Evolutionary conservation across 768 basidiomycete species (phyloP).

Genomic region (Boletus reticuloceps): DNA sequence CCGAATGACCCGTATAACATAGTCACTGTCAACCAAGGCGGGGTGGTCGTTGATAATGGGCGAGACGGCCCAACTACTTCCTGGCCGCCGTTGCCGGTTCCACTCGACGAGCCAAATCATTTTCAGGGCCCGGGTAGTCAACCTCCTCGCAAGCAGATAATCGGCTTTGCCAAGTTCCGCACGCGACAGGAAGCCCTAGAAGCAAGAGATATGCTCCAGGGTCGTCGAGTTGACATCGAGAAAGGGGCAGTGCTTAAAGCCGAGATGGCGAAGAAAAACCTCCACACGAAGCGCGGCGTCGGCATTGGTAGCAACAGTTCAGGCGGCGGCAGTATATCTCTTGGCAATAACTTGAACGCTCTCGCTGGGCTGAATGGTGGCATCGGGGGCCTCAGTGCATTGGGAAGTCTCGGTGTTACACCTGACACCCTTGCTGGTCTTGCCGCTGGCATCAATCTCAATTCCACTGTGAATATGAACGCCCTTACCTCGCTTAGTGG

Average conservation of each 20-base stretch:
- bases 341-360: slow-evolving; percentile 25
- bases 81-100: slow-evolving; percentile 49
- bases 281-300: slow-evolving; percentile 91
- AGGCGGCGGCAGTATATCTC: slow-evolving; percentile 28
- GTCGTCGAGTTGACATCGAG: slow-evolving; percentile 87
- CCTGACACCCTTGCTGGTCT: slow-evolving; percentile 28
- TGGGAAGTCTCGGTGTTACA: slow-evolving; percentile 26
- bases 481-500: slow-evolving; percentile 24
- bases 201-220: slow-evolving; percentile 86
- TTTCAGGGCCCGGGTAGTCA: slow-evolving; percentile 32
- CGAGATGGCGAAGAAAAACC: slow-evolving; percentile 99
- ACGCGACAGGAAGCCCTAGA: slow-evolving; percentile 82
- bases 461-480: slow-evolving; percentile 26
- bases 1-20: slow-evolving; percentile 82
- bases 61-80: slow-evolving; percentile 70
- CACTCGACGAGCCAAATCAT: slow-evolving; percentile 34
- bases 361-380: slow-evolving; percentile 24
- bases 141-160: slow-evolving; percentile 89
- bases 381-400: slow-evolving; percentile 27
- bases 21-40: slow-evolving; percentile 79
- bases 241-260: slow-evolving; percentile 93
- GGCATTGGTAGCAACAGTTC: slow-evolving; percentile 51
- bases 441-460: slow-evolving; percentile 30
- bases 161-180: slow-evolving; percentile 96
- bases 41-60: slow-evolving; percentile 76